phyloP scores from a whole-genome alignment of 352 stramenopile genomes.

The Phytophthora pini region DNA sequence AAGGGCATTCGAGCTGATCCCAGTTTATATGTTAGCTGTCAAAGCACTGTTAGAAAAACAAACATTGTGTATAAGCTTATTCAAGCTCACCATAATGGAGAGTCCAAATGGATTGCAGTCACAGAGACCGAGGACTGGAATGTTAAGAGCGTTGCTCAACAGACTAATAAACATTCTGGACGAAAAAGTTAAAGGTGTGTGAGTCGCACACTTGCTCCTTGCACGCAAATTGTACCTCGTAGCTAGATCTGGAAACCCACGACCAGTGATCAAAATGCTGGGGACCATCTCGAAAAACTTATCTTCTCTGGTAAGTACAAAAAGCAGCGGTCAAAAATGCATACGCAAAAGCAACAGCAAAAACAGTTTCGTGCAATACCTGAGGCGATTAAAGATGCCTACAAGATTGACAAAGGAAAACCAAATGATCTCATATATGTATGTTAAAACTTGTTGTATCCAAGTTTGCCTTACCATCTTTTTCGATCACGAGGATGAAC shows the following conservation, averaged over 20 bases:
- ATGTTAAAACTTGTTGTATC: not conserved
- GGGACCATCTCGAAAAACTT: slow-evolving; percentile 88
- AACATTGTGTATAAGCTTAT: not conserved
- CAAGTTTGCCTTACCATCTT: slow-evolving; percentile 81
- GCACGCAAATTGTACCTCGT: slow-evolving; percentile 57
- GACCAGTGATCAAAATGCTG: slow-evolving; percentile 94
- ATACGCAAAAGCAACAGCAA: too few species aligned
- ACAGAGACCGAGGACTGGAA: slow-evolving; percentile 93
- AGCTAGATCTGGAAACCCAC: slow-evolving; percentile 95
- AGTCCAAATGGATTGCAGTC: slow-evolving; percentile 96
- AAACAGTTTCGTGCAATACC: slow-evolving; percentile 20
- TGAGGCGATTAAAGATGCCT: slow-evolving; percentile 95
- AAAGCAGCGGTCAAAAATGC: too few species aligned
- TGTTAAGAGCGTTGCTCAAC: slow-evolving; percentile 67
- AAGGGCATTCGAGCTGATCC: slow-evolving; percentile 87
- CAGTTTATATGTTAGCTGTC: slow-evolving; percentile 90
- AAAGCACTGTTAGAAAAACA: not conserved
- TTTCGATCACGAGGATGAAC: slow-evolving; percentile 95
- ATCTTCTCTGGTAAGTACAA: slow-evolving; percentile 59
- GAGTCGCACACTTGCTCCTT: not conserved
- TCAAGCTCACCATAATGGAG: slow-evolving; percentile 83
- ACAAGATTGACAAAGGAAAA: slow-evolving; percentile 7
- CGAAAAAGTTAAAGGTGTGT: not conserved
- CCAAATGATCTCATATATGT: too few species aligned
- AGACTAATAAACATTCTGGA: slow-evolving; percentile 84